Evolutionary conservation across 495 filamentous ascomycete genomes (phyloP).

Genomic region (Tuber umbilicatum): DNA sequence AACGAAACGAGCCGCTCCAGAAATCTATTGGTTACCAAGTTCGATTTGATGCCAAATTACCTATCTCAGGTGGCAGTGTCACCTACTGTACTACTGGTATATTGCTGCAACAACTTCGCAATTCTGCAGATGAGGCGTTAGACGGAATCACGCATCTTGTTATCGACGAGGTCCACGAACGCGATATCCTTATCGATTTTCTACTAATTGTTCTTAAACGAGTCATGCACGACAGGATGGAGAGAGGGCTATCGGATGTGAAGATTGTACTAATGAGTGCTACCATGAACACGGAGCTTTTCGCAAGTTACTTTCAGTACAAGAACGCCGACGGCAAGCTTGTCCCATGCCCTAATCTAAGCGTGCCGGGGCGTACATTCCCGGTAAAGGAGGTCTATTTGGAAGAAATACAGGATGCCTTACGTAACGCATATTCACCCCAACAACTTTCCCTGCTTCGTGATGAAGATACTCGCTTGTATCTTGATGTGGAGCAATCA

Average conservation of each 20-base stretch:
- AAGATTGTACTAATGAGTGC: constrained; percentile 58
- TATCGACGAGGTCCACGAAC: constrained; percentile 59
- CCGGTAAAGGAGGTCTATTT: constrained; percentile 52
- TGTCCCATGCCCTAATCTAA: constrained; percentile 49
- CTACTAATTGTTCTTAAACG: constrained; percentile 53
- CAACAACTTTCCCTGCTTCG: constrained; percentile 34
- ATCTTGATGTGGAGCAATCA: constrained; percentile 42
- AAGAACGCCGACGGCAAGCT: constrained; percentile 36
- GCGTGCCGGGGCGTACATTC: constrained; percentile 53
- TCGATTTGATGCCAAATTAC: constrained; percentile 48
- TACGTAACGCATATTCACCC: constrained; percentile 39
- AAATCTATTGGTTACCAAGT: constrained; percentile 53
- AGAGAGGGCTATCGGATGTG: constrained; percentile 44
- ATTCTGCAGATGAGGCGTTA: constrained; percentile 44
- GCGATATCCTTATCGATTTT: constrained; percentile 53
- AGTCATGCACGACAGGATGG: constrained; percentile 43
- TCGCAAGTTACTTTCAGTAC: constrained; percentile 51
- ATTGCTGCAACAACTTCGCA: constrained; percentile 49
- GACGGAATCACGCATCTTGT: constrained; percentile 51
- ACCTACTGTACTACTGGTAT: constrained; percentile 57
- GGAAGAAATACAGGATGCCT: constrained; percentile 46
- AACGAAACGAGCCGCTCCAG: constrained; percentile 49
- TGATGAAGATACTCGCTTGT: constrained; percentile 43
- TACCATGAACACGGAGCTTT: constrained; percentile 53
- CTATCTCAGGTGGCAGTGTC: constrained; percentile 47